phyloP scores from a whole-genome alignment of 2,329 filamentous ascomycete species.

The Ophiostoma novo-ulmi region DNA sequence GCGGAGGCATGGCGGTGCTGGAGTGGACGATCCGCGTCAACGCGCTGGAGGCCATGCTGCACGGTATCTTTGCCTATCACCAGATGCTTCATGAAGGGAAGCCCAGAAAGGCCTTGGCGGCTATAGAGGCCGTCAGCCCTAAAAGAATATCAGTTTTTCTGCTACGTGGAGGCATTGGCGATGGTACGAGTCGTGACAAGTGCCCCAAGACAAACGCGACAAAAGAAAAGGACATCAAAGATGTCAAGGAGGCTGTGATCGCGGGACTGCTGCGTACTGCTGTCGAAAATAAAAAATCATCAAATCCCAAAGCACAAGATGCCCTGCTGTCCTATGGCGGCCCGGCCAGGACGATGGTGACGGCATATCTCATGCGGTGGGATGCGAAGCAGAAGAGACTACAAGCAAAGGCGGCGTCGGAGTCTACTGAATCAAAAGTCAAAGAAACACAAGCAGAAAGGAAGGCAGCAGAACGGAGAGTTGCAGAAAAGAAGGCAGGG shows the following conservation, averaged over 20 bases:
- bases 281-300: background rate
- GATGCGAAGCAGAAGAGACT: slow-evolving; percentile 20
- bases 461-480: background rate
- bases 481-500: too few species aligned
- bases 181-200: background rate
- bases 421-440: background rate
- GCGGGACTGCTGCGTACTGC: slow-evolving; percentile 19
- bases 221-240: slow-evolving; percentile 30
- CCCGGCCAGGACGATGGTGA: slow-evolving; percentile 19
- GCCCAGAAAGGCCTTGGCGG: background rate
- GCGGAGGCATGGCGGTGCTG: slow-evolving; percentile 58
- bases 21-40: slow-evolving; percentile 84
- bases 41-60: slow-evolving; percentile 74
- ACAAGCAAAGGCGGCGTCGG: background rate
- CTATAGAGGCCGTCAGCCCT: slow-evolving; percentile 50
- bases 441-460: background rate
- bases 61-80: slow-evolving; percentile 61
- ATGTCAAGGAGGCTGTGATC: slow-evolving; percentile 29
- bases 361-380: slow-evolving; percentile 25
- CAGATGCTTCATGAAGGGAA: slow-evolving; percentile 30
- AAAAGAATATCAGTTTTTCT: slow-evolving; percentile 50
- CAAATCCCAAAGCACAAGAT: too few species aligned
- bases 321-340: slow-evolving; percentile 5
- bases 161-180: slow-evolving; percentile 30
- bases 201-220: background rate